These are phyloP conservation scores for Cinchona pubescens DNA, from an alignment of 257 asterid species.

Conservation along the genomic window DNA sequence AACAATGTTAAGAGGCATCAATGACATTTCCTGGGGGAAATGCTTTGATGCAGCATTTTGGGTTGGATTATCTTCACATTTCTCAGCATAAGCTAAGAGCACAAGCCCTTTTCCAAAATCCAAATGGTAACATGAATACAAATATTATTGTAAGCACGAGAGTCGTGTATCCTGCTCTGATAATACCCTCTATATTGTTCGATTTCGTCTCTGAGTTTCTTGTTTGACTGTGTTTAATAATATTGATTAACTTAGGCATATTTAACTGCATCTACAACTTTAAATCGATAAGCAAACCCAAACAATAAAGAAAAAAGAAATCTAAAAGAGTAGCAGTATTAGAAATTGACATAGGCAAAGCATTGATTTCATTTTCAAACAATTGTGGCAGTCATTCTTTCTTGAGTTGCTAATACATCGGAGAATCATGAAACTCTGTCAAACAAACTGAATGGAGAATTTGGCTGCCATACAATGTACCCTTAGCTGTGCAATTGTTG, in stretches of 20 bases:
- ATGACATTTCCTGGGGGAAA: neutral
- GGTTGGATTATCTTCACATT: neutral
- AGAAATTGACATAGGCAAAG: neutral
- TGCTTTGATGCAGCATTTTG: neutral
- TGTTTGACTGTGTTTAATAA: neutral
- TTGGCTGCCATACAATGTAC: neutral
- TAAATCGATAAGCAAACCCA: neutral
- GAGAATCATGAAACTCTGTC: neutral
- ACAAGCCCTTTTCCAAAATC: conserved; percentile 1
- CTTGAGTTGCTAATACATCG: neutral
- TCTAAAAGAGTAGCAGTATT: neutral
- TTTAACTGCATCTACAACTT: neutral
- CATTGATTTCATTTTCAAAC: neutral
- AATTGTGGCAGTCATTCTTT: neutral
- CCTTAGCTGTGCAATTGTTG: neutral
- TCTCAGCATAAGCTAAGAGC: neutral
- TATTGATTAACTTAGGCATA: neutral
- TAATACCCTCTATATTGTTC: neutral
- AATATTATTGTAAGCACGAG: neutral
- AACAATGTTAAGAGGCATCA: neutral
- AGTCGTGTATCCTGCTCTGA: neutral
- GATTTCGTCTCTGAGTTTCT: neutral
- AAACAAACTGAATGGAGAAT: neutral
- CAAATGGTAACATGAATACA: neutral
- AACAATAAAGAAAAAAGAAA: neutral